Percentiles rank a stretch among this genome's conserved stretches.
Conservation (phyloP, 495 filamentous ascomycete species). For the Xylaria grammica region DNA sequence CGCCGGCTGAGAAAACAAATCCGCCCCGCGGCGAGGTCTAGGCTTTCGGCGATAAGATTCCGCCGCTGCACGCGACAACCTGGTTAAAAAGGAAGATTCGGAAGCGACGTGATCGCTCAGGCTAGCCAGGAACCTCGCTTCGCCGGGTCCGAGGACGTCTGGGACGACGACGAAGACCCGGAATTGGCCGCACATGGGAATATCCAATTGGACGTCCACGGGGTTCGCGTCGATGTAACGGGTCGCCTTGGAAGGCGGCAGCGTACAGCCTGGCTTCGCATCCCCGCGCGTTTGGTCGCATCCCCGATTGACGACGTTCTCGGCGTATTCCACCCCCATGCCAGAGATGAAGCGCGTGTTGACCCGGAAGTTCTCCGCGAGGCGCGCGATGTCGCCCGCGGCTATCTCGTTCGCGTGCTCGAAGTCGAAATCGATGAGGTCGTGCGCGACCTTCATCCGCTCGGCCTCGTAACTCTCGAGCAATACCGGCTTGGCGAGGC, state of each 20-base stretch:
- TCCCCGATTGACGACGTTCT: slow-evolving; percentile 61
- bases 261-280: slow-evolving; percentile 61
- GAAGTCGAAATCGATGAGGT: slow-evolving; percentile 72
- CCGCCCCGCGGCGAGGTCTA: slow-evolving; percentile 52
- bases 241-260: slow-evolving; percentile 67
- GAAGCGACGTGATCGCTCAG: slow-evolving; percentile 54
- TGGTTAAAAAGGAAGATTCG: slow-evolving; percentile 51
- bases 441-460: slow-evolving; percentile 64
- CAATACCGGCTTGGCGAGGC: slow-evolving; percentile 56
- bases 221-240: slow-evolving; percentile 73
- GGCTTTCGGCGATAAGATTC: slow-evolving; percentile 60
- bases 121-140: slow-evolving; percentile 54
- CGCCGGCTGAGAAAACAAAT: slow-evolving; percentile 63
- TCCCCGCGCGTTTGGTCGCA: slow-evolving; percentile 46
- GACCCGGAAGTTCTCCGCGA: slow-evolving; percentile 66
- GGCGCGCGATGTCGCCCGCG: slow-evolving; percentile 58
- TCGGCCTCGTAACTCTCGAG: slow-evolving; percentile 71
- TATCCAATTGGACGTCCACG: slow-evolving; percentile 72
- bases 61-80: slow-evolving; percentile 51
- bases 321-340: slow-evolving; percentile 65
- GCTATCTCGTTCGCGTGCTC: slow-evolving; percentile 64
- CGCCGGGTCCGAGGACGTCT: slow-evolving; percentile 53
- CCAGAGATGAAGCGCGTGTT: slow-evolving; percentile 73
- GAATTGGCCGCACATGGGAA: slow-evolving; percentile 73
- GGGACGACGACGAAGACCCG: slow-evolving; percentile 68